These are phyloP conservation scores for Coleophoma eucalyptorum DNA, from an alignment of 2,329 filamentous ascomycete genomes.

Conservation along the genomic window DNA sequence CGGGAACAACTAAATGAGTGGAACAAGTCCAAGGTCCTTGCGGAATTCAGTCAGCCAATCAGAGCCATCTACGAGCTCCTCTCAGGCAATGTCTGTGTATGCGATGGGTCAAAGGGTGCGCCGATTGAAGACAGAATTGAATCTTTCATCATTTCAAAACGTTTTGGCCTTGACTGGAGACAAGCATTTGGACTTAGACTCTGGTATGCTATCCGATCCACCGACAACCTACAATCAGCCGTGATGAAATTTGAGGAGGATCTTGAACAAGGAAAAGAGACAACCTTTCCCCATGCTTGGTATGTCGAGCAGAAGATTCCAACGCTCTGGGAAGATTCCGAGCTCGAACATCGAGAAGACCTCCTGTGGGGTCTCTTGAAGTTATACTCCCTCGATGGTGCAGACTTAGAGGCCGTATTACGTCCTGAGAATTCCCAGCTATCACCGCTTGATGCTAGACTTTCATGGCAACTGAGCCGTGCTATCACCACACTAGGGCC, in stretches of 20 bases:
- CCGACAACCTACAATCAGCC: conserved; percentile 68
- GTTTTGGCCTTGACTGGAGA: conserved; percentile 87
- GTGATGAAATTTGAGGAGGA: conserved; percentile 72
- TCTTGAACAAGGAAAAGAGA: conserved; percentile 65
- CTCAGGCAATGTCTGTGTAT: conserved; percentile 80
- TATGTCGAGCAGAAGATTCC: conserved; percentile 58
- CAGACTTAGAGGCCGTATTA: conserved; percentile 65
- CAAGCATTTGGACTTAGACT: conserved; percentile 88
- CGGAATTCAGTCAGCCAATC: conserved; percentile 81
- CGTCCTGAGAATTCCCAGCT: conserved; percentile 74
- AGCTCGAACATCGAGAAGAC: conserved; percentile 62
- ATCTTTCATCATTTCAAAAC: conserved; percentile 77
- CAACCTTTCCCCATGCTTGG: conserved; percentile 66
- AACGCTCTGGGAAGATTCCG: conserved; percentile 56
- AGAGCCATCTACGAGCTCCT: conserved; percentile 87
- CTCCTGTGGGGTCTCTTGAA: conserved; percentile 84
- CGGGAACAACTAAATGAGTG: conserved; percentile 77
- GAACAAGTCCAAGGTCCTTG: conserved; percentile 77
- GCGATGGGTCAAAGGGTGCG: conserved; percentile 69
- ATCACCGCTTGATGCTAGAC: conserved; percentile 68
- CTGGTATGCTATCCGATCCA: conserved; percentile 75
- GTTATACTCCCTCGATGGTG: conserved; percentile 65
- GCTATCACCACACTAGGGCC: conserved; percentile 47
- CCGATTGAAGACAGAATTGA: conserved; percentile 76
- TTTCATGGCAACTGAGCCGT: conserved; percentile 83